Conservation (phyloP, 108 stramenopile species). For the Nitzschia sp. region DNA sequence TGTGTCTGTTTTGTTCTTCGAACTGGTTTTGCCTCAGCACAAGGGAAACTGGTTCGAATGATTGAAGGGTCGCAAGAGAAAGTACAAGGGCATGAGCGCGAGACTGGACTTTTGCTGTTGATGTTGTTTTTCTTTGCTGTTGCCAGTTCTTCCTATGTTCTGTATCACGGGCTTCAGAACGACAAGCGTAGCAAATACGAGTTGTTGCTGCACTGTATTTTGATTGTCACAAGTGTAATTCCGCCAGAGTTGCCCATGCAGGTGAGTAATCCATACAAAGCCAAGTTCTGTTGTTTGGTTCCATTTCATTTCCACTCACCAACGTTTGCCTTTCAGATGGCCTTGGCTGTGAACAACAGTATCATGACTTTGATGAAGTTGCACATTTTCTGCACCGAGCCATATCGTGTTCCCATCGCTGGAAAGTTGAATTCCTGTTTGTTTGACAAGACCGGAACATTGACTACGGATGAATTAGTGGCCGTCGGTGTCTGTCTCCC, state of each 20-base stretch:
- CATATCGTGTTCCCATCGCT: conserved; percentile 93
- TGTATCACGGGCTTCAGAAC: conserved; percentile 87
- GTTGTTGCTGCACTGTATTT: conserved; percentile 90
- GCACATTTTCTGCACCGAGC: conserved; percentile 95
- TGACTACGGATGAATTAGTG: conserved; percentile 96
- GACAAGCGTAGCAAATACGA: conserved; percentile 90
- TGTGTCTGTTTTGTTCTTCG: conserved; percentile 91
- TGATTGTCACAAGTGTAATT: conserved; percentile 95
- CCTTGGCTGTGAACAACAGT: conserved; percentile 94
- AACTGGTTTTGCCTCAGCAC: conserved; percentile 95
- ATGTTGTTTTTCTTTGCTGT: conserved; percentile 93
- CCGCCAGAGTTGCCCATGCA: conserved; percentile 90
- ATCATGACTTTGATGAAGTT: conserved; percentile 97
- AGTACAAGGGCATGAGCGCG: conserved; percentile 90
- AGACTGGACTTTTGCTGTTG: conserved; percentile 88
- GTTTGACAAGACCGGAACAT: conserved; percentile 97
- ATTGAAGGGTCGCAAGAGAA: conserved; percentile 97
- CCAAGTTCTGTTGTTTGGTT: neutral
- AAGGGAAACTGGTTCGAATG: conserved; percentile 97
- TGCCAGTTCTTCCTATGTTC: conserved; percentile 88
- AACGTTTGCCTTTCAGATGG: conserved; percentile 81
- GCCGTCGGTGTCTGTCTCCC: conserved; percentile 86
- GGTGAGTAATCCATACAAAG: conserved; percentile 3
- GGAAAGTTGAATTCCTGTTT: conserved; percentile 94
- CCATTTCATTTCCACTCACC: neutral